A percentile compares a stretch with the other conserved stretches of the same genome.
Conservation (phyloP, 2,329 filamentous ascomycete species). For the Mycocentrospora acerina region DNA sequence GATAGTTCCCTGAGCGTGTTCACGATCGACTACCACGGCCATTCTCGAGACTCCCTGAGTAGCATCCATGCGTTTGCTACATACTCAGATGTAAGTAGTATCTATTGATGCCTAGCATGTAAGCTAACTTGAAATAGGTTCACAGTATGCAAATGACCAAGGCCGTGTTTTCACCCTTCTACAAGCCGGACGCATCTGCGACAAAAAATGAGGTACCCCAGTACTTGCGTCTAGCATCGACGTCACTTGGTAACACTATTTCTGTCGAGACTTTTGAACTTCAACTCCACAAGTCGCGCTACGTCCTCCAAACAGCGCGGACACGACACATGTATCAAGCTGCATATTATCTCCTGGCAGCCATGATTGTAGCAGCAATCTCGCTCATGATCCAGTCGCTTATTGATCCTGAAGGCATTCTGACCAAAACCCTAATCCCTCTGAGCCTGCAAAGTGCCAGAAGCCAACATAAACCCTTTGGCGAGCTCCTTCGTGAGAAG, state of each 20-base stretch:
- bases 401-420: conserved; percentile 52
- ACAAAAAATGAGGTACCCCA: conserved; percentile 47
- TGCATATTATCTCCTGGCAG: conserved; percentile 58
- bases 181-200: conserved; percentile 34
- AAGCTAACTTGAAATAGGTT: conserved; percentile 20
- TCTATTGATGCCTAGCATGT: not conserved
- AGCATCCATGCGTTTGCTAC: conserved; percentile 54
- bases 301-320: conserved; percentile 65
- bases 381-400: conserved; percentile 63
- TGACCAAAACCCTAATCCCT: conserved; percentile 57
- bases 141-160: conserved; percentile 62
- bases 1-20: conserved; percentile 77
- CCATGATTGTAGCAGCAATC: conserved; percentile 61
- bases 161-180: conserved; percentile 49
- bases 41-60: conserved; percentile 47
- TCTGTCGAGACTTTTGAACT: conserved; percentile 79
- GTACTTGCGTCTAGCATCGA: conserved; percentile 75
- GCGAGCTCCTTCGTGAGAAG: conserved; percentile 28
- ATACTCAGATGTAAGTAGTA: conserved; percentile 52
- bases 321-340: conserved; percentile 52
- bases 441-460: conserved; percentile 46
- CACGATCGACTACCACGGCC: conserved; percentile 70
- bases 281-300: conserved; percentile 57
- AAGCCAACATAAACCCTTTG: conserved; percentile 30
- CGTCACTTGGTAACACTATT: conserved; percentile 77